These are phyloP conservation scores for Spongospora subterranea DNA, from an alignment of 208 protist genomes.

Conservation along the genomic window DNA sequence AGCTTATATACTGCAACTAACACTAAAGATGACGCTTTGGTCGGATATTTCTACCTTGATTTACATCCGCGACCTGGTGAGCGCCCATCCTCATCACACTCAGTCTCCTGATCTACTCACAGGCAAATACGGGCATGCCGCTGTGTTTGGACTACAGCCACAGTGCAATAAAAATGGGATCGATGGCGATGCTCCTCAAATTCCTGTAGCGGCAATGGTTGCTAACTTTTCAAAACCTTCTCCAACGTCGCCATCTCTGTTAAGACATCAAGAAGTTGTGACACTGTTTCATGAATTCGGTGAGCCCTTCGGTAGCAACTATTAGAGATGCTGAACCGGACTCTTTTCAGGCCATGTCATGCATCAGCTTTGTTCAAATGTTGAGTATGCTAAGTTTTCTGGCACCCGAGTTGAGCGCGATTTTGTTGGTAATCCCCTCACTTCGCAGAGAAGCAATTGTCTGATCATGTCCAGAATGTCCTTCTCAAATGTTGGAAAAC, in stretches of 20 bases:
- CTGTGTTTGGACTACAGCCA: constrained; percentile 48
- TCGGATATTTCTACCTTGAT: constrained; percentile 58
- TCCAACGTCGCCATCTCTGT: background rate
- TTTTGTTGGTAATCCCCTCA: background rate
- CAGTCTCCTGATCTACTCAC: background rate
- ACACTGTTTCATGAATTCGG: constrained; percentile 60
- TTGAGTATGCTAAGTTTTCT: constrained; percentile 14
- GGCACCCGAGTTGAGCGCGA: constrained; percentile 43
- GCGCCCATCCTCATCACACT: background rate
- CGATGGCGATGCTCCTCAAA: background rate
- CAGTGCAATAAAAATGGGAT: background rate
- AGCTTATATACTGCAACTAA: background rate
- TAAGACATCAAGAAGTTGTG: constrained; percentile 56
- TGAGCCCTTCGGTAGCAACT: background rate
- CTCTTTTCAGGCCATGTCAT: constrained; percentile 48
- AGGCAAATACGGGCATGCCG: constrained; percentile 44
- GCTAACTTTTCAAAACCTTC: constrained; percentile 44
- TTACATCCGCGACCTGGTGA: constrained; percentile 45
- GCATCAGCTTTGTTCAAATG: constrained; percentile 58
- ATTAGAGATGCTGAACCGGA: background rate
- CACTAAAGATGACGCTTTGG: background rate
- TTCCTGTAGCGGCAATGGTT: constrained; percentile 54
- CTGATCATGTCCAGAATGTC: constrained; percentile 21
- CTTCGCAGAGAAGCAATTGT: background rate
- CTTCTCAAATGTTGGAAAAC: constrained; percentile 58